Evolutionary conservation across 768 basidiomycete species (phyloP), one percentile per base, ranked within the genome.

Genomic region (Lentinula raphanica): DNA sequence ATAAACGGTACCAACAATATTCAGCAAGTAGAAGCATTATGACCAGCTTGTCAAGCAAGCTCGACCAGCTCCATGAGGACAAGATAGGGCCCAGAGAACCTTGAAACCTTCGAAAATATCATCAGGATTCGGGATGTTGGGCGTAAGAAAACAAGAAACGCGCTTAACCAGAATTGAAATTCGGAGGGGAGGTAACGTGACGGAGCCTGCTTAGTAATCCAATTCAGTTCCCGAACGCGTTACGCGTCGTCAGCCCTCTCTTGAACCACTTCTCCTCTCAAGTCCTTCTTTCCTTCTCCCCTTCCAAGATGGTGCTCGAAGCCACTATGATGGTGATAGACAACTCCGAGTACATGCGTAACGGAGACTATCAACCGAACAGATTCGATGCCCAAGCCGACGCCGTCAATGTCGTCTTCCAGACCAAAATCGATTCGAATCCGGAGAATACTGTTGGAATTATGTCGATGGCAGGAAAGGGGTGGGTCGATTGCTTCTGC

Each of bases 381-480:
- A 84, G 96, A 61, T 94, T 93, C 67, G 86, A 88, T 31, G 93
- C 95, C 1, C 97, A 98, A 73, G 75, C 87, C 6, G 94, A 98
- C 73, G 92, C 96, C 2, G 90, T 95, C 62, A 94, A 84, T 58
- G 84, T 87, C 58, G 80, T 98, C 65, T 94, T 97, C 71, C 87
- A 88, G 69, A 86, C 92, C 54, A 99, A 99, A 81, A 89, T 89
- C 64, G 88, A 92, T 69, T 89, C 93, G 25, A 98, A 99, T 75
- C 93, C 96, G 17, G 97, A 99, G 76, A 98, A 91, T 73, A 94
- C 94, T 11, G 95, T 98, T 40, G 97, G 97, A 4, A 76, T 98
- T 40, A 97, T 99, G 95, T 92, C 93, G 28, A 96, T 96, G 93
- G 96, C 94, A 13, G 91, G 93, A 57, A 97, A 97, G 72, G 88